Evolutionary conservation across 2,329 filamentous ascomycete genomes (phyloP).

Genomic region (Ilyonectria robusta): DNA sequence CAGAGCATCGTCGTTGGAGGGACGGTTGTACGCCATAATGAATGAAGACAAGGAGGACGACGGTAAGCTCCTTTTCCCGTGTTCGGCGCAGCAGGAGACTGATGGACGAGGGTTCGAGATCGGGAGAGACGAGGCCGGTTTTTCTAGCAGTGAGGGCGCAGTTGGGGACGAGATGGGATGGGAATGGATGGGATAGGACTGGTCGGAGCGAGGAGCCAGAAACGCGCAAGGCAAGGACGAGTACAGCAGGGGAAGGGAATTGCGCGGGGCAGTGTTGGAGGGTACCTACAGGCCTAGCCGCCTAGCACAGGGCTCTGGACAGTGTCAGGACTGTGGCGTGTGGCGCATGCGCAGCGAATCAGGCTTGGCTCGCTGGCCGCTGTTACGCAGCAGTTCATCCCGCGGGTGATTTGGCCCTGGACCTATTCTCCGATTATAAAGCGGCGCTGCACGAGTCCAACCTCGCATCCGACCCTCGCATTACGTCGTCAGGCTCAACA

Average conservation of each 20-base stretch:
- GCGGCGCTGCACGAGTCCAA: not conserved
- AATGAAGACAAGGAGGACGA: slow-evolving; percentile 22
- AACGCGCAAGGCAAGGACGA: slow-evolving; percentile 12
- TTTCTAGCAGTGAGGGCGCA: slow-evolving; percentile 1
- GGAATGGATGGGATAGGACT: slow-evolving; percentile 2
- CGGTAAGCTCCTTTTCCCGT: slow-evolving; percentile 8
- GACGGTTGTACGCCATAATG: slow-evolving; percentile 92
- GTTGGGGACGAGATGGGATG: not conserved
- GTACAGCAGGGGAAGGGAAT: slow-evolving; percentile 3
- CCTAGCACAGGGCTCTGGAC: slow-evolving; percentile 2
- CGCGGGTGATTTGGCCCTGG: not conserved
- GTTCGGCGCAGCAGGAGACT: slow-evolving; percentile 11
- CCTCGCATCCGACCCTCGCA: not conserved
- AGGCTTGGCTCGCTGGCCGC: slow-evolving; percentile 3
- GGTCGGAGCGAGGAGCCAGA: slow-evolving; percentile 1
- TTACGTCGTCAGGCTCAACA: slow-evolving; percentile 12
- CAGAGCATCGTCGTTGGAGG: slow-evolving; percentile 94
- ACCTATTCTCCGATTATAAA: not conserved
- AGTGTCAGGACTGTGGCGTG: slow-evolving; percentile 12
- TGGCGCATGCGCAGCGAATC: slow-evolving; percentile 15
- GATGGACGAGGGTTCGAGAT: slow-evolving; percentile 18
- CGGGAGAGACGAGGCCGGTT: not conserved
- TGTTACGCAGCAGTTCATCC: not conserved
- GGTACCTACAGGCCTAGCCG: slow-evolving; percentile 11
- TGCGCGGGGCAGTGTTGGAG: slow-evolving; percentile 27